Evolutionary conservation across 2,329 filamentous ascomycete genomes (phyloP).

Genomic region (Cryphonectria japonica): DNA sequence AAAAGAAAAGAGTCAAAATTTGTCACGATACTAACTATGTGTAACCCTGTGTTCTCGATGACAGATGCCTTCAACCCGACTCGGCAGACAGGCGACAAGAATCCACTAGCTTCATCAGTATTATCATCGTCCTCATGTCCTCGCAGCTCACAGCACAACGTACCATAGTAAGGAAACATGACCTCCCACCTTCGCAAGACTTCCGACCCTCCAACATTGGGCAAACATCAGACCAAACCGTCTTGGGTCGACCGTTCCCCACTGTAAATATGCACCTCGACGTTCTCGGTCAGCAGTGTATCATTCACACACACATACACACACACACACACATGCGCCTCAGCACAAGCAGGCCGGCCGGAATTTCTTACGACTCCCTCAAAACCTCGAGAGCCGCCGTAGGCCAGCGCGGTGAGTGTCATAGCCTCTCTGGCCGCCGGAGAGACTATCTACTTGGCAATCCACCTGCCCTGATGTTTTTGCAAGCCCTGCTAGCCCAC

Average conservation of each 20-base stretch:
- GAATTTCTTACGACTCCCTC: neutral
- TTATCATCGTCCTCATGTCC: neutral
- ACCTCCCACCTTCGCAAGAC: neutral
- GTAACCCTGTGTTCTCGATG: neutral
- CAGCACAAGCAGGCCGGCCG: neutral
- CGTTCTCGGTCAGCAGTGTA: constrained; percentile 6
- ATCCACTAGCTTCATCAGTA: neutral
- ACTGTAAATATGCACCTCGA: constrained; percentile 16
- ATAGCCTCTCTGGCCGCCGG: neutral
- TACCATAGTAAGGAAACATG: neutral
- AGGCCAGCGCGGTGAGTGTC: neutral
- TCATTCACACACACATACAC: neutral
- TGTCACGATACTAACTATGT: neutral
- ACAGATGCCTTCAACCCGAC: neutral
- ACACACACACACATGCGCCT: neutral
- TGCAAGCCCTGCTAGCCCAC: neutral
- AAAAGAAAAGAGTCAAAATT: neutral
- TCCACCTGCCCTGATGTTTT: neutral
- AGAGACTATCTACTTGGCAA: too few species aligned
- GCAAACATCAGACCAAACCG: neutral
- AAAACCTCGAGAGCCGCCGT: neutral
- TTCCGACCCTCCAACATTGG: constrained; percentile 8
- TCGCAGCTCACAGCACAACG: neutral
- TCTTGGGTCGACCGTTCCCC: constrained; percentile 9
- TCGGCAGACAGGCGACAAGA: neutral